Conservation (phyloP, 2,329 filamentous ascomycete genomes). For the Clonostachys sp. region DNA sequence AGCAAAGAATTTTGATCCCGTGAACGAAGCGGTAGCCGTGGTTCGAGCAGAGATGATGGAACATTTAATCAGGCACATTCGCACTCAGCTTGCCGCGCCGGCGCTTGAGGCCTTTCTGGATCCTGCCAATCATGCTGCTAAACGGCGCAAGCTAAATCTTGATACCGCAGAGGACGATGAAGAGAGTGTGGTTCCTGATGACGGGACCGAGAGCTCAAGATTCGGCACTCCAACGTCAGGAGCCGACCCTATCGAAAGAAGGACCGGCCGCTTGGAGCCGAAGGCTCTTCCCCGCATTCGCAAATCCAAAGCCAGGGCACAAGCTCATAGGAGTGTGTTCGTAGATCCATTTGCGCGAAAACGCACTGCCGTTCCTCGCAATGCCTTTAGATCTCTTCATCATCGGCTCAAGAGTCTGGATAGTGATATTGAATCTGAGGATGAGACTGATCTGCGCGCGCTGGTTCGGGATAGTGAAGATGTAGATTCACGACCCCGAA, state of each 20-base stretch:
- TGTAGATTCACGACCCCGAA: conserved; percentile 75
- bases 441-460: conserved; percentile 59
- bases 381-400: conserved; percentile 74
- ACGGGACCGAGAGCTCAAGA: conserved; percentile 57
- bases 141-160: conserved; percentile 74
- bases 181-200: conserved; percentile 44
- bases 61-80: conserved; percentile 84
- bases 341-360: conserved; percentile 62
- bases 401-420: conserved; percentile 60
- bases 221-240: conserved; percentile 63
- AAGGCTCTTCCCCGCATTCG: conserved; percentile 71
- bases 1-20: conserved; percentile 87
- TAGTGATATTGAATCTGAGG: conserved; percentile 81
- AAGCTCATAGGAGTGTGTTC: conserved; percentile 56
- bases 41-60: conserved; percentile 78
- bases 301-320: conserved; percentile 55
- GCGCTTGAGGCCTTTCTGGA: conserved; percentile 78
- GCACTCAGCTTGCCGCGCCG: conserved; percentile 79
- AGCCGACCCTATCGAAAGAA: conserved; percentile 56
- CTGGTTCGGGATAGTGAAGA: conserved; percentile 74
- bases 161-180: conserved; percentile 61
- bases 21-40: conserved; percentile 73
- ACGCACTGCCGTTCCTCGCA: conserved; percentile 30
- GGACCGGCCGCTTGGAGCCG: conserved; percentile 48
- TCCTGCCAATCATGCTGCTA: conserved; percentile 74